Evolutionary conservation across 805 yeast genomes (phyloP).

Genomic region (Cyberlindnera mrakii): DNA sequence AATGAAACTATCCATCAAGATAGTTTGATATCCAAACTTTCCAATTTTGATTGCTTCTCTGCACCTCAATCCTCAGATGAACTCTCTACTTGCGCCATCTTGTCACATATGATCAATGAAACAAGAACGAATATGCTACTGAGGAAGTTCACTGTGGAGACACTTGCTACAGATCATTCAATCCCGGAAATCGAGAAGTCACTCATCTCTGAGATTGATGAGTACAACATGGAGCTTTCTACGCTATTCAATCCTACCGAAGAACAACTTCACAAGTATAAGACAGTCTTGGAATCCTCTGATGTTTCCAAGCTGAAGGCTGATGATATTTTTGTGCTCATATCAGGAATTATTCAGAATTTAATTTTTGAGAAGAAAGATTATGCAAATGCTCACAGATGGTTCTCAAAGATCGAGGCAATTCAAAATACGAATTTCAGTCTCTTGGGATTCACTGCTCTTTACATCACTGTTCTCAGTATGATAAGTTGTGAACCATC

Average conservation of each 20-base stretch:
- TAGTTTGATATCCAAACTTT: constrained; percentile 11
- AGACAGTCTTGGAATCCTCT: constrained; percentile 15
- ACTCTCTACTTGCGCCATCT: constrained; percentile 11
- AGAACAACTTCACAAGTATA: constrained; percentile 17
- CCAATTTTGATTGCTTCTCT: background rate
- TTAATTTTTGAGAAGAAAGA: constrained; percentile 21
- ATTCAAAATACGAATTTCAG: constrained; percentile 9
- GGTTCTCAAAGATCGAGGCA: constrained; percentile 18
- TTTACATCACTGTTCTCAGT: constrained; percentile 20
- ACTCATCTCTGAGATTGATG: constrained; percentile 11
- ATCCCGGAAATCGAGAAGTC: constrained; percentile 13
- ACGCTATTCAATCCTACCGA: constrained; percentile 27
- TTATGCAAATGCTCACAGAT: constrained; percentile 16
- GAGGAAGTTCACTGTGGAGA: constrained; percentile 18
- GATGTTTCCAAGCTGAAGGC: constrained; percentile 14
- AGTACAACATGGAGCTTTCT: constrained; percentile 18
- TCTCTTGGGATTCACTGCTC: constrained; percentile 27
- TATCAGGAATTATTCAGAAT: constrained; percentile 25
- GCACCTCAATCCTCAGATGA: background rate
- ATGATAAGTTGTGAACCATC: constrained; percentile 15
- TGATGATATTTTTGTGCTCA: constrained; percentile 21
- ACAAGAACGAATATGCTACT: constrained; percentile 18
- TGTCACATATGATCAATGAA: constrained; percentile 18
- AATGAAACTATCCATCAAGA: constrained; percentile 23
- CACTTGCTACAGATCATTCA: constrained; percentile 18